Conservation (phyloP, 805 yeast genomes). For the Candida silvatica region DNA sequence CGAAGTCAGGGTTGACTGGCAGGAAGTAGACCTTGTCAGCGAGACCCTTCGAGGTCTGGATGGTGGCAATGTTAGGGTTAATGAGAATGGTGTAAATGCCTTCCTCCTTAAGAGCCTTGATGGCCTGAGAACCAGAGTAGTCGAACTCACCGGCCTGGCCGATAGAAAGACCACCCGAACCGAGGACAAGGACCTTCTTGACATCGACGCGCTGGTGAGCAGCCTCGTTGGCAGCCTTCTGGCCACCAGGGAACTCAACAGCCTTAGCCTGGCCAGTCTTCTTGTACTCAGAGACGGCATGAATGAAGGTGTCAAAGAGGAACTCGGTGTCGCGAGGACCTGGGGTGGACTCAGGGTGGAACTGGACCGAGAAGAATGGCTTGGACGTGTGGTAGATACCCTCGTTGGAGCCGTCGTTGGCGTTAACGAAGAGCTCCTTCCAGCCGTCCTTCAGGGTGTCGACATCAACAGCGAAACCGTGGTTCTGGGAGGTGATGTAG, state of each 20-base stretch:
- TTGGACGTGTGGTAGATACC: conserved; percentile 87
- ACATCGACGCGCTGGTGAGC: conserved; percentile 74
- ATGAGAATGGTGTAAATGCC: conserved; percentile 93
- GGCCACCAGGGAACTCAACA: conserved; percentile 89
- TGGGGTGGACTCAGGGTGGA: conserved; percentile 98
- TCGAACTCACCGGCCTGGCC: conserved; percentile 99
- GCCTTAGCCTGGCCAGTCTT: conserved; percentile 49
- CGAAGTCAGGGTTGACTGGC: conserved; percentile 97
- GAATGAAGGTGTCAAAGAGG: conserved; percentile 86
- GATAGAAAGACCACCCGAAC: conserved; percentile 96
- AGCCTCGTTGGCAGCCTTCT: conserved; percentile 59
- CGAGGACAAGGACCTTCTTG: conserved; percentile 88
- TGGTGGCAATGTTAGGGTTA: conserved; percentile 97
- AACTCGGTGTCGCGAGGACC: conserved; percentile 99
- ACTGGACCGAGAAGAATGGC: conserved; percentile 96
- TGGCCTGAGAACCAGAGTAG: conserved; percentile 98
- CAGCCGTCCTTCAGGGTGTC: conserved; percentile 68
- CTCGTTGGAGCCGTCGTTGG: conserved; percentile 96
- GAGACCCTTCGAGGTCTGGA: conserved; percentile 94
- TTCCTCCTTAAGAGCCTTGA: conserved; percentile 96
- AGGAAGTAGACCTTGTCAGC: conserved; percentile 97
- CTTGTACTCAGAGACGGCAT: conserved; percentile 65
- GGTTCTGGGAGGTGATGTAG: conserved; percentile 98
- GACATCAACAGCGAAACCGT: conserved; percentile 94
- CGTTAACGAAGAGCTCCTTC: conserved; percentile 91